Percentiles rank a stretch among this genome's conserved stretches.
These are phyloP conservation scores for Fragilaria crotonensis DNA, from an alignment of 108 stramenopile genomes.

Conservation along the genomic window DNA sequence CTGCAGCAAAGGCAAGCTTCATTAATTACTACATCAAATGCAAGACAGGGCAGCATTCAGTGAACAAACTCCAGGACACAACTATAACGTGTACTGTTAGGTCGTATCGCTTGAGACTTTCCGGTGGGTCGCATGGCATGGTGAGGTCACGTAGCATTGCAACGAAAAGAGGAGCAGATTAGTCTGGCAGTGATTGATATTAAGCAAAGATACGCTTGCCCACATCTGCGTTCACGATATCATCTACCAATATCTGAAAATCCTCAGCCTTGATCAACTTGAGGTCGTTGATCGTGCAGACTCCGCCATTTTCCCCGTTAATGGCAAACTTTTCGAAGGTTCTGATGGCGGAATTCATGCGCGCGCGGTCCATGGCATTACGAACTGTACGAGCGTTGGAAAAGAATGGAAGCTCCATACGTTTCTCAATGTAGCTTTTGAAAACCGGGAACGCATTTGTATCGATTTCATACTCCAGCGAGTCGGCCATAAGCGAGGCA, in stretches of 20 bases:
- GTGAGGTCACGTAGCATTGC: no score
- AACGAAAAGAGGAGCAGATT: no score
- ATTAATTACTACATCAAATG: no score
- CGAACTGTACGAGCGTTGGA: conserved; percentile 97
- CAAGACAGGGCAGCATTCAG: no score
- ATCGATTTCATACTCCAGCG: conserved; percentile 89
- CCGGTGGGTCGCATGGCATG: no score
- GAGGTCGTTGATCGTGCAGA: conserved; percentile 68
- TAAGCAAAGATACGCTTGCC: conserved; percentile 90
- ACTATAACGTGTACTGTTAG: no score
- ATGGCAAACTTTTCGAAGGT: conserved; percentile 92
- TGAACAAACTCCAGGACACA: no score
- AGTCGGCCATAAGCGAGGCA: conserved; percentile 84
- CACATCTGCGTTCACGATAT: conserved; percentile 79
- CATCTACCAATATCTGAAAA: conserved; percentile 94
- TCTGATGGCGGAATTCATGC: conserved; percentile 95
- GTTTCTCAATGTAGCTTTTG: conserved; percentile 85
- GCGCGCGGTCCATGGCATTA: conserved; percentile 97
- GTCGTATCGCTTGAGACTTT: no score
- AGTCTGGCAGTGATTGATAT: conserved; percentile 1
- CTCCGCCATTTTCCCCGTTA: conserved; percentile 73
- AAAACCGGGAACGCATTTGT: conserved; percentile 62
- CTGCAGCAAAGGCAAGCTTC: no score
- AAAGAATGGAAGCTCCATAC: conserved; percentile 96
- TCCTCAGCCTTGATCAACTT: conserved; percentile 81